Conservation (phyloP, 2,329 filamentous ascomycete species). For the Rugonectria rugulosa region DNA sequence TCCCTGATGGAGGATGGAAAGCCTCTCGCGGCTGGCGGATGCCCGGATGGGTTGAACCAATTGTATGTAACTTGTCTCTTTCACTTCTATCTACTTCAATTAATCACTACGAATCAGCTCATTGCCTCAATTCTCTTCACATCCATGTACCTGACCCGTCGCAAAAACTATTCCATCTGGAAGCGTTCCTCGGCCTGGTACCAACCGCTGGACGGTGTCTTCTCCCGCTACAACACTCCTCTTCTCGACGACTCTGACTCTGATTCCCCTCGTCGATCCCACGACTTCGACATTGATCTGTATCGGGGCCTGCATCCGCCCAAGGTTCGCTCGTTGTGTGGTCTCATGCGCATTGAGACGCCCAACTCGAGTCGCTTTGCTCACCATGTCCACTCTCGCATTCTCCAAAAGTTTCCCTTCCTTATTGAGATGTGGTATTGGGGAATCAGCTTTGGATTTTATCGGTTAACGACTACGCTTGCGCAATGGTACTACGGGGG, state of each 20-base stretch:
- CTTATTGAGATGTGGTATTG: slow-evolving; percentile 76
- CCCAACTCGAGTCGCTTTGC: slow-evolving; percentile 70
- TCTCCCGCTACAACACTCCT: neutral
- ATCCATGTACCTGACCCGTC: slow-evolving; percentile 48
- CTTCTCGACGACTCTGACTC: slow-evolving; percentile 27
- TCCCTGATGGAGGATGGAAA: slow-evolving; percentile 10
- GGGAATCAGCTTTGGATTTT: slow-evolving; percentile 69
- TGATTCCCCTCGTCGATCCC: slow-evolving; percentile 34
- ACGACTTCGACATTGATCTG: slow-evolving; percentile 26
- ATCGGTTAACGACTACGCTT: slow-evolving; percentile 63
- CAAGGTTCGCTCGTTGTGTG: slow-evolving; percentile 26
- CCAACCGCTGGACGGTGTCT: slow-evolving; percentile 17
- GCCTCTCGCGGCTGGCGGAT: slow-evolving; percentile 5
- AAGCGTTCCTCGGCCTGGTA: slow-evolving; percentile 23
- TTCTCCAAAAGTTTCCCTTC: slow-evolving; percentile 54
- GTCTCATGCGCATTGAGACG: slow-evolving; percentile 52
- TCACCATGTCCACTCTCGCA: slow-evolving; percentile 62
- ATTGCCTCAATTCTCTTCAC: slow-evolving; percentile 48
- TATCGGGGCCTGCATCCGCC: slow-evolving; percentile 20
- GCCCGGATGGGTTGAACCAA: slow-evolving; percentile 3
- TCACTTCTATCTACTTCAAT: neutral
- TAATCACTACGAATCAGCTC: slow-evolving; percentile 34
- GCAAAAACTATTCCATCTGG: slow-evolving; percentile 46
- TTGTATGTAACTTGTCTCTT: neutral
- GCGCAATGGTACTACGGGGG: slow-evolving; percentile 60